Percentiles rank a stretch among this genome's conserved stretches.
These are phyloP conservation scores for Vanderwaltozyma yarrowii DNA, from an alignment of 805 yeast species.

Conservation along the genomic window DNA sequence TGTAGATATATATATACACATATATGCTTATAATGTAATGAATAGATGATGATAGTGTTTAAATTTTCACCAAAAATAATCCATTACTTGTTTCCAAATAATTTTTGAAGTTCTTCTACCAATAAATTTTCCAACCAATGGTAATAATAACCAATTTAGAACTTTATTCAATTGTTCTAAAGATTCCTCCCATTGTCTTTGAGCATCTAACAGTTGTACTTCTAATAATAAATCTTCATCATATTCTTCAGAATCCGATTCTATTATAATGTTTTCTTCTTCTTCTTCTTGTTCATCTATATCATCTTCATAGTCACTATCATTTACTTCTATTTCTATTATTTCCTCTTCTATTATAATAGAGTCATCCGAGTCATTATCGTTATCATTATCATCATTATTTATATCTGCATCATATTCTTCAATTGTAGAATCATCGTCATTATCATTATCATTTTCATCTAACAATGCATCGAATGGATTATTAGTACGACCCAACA, in stretches of 20 bases:
- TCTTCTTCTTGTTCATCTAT: constrained; percentile 10
- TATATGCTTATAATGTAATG: no score
- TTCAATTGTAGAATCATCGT: no score
- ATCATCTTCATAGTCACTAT: constrained; percentile 3
- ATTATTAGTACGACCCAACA: not conserved
- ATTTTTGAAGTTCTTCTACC: constrained; percentile 50
- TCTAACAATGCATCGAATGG: constrained; percentile 1
- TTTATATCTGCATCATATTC: constrained; percentile 3
- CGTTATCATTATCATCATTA: constrained; percentile 1
- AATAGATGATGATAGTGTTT: no score
- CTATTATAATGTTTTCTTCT: constrained; percentile 7
- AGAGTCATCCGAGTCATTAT: not conserved
- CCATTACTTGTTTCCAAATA: constrained; percentile 22
- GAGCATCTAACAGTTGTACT: constrained; percentile 36
- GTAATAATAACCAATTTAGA: constrained; percentile 49
- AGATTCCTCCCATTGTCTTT: constrained; percentile 67
- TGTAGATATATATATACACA: no score
- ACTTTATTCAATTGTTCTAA: constrained; percentile 48
- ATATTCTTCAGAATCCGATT: constrained; percentile 10
- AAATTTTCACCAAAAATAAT: constrained; percentile 10
- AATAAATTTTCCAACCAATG: constrained; percentile 53
- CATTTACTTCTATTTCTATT: constrained; percentile 1
- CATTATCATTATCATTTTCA: not conserved
- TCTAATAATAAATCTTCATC: constrained; percentile 8
- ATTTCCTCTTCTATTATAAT: not conserved